Evolutionary conservation across 257 asterid species (phyloP).

Genomic region (Jasminum sambac): DNA sequence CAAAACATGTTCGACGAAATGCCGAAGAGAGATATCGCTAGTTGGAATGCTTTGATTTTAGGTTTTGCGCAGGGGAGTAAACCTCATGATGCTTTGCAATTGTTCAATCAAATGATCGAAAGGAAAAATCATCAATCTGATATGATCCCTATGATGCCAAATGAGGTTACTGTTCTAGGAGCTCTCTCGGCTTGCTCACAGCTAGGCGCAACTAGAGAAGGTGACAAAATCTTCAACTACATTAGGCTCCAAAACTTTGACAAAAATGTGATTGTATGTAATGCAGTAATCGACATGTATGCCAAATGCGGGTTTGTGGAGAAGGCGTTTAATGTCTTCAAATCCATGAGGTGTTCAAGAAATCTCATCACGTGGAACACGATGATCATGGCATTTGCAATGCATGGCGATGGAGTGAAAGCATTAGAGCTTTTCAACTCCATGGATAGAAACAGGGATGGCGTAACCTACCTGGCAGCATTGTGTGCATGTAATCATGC

Average conservation of each 20-base stretch:
- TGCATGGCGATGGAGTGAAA: conserved; percentile 75
- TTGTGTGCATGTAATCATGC: conserved; percentile 91
- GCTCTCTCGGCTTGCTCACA: conserved; percentile 87
- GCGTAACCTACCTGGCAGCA: conserved; percentile 67
- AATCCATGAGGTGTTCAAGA: conserved; percentile 51
- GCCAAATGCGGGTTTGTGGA: conserved; percentile 79
- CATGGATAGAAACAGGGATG: conserved; percentile 45
- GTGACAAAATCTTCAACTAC: conserved; percentile 47
- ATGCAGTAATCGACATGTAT: conserved; percentile 84
- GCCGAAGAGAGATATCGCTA: conserved; percentile 66
- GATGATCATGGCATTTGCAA: conserved; percentile 85
- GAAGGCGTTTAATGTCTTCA: conserved; percentile 55
- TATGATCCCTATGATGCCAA: conserved; percentile 52
- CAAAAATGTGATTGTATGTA: conserved; percentile 66
- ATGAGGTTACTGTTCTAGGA: conserved; percentile 84
- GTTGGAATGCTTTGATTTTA: conserved; percentile 85
- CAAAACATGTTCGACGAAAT: conserved; percentile 75
- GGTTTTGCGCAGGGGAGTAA: conserved; percentile 90
- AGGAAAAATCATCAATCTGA: conserved; percentile 1
- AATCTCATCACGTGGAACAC: conserved; percentile 82
- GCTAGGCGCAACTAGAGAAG: conserved; percentile 74
- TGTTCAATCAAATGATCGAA: conserved; percentile 57
- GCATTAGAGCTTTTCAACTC: conserved; percentile 57
- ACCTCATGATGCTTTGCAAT: conserved; percentile 60
- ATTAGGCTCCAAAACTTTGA: conserved; percentile 41